These are phyloP conservation scores for Hyphodiscus hymeniophilus DNA, from an alignment of 495 filamentous ascomycete species.

Conservation along the genomic window DNA sequence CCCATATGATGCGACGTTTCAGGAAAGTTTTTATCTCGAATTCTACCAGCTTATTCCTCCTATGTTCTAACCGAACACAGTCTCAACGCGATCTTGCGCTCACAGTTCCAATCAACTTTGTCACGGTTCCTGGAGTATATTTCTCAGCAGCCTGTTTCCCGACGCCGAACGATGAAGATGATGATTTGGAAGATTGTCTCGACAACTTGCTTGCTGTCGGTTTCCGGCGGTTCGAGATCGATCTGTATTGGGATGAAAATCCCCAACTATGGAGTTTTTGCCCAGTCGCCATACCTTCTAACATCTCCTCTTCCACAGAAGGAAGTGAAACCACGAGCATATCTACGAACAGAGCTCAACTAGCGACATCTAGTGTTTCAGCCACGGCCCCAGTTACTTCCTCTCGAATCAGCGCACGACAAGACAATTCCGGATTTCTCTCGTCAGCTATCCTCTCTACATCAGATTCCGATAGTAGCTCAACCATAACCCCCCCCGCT, in stretches of 20 bases:
- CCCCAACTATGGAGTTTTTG: slow-evolving; percentile 50
- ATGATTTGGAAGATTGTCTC: slow-evolving; percentile 40
- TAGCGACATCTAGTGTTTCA: background rate
- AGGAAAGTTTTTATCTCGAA: slow-evolving; percentile 6
- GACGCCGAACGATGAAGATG: slow-evolving; percentile 38
- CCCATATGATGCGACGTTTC: slow-evolving; percentile 12
- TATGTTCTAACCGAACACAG: slow-evolving; percentile 22
- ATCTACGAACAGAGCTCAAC: slow-evolving; percentile 10
- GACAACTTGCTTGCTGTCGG: slow-evolving; percentile 53
- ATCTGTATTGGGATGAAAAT: slow-evolving; percentile 55
- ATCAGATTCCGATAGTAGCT: too few relatives aligned
- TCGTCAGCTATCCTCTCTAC: too few relatives aligned
- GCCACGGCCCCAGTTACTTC: background rate
- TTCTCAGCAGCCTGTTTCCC: slow-evolving; percentile 52
- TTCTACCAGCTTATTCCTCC: background rate
- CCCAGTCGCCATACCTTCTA: slow-evolving; percentile 32
- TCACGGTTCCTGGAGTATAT: slow-evolving; percentile 46
- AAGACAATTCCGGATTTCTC: background rate
- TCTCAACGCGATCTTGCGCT: slow-evolving; percentile 54
- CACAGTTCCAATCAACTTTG: slow-evolving; percentile 53
- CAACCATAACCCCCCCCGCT: background rate
- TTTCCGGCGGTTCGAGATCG: slow-evolving; percentile 51
- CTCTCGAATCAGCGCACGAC: background rate
- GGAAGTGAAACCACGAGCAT: slow-evolving; percentile 22
- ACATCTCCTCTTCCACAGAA: slow-evolving; percentile 21